phyloP scores from a whole-genome alignment of 176 grass and related monocot species.

The Leersia perrieri region DNA sequence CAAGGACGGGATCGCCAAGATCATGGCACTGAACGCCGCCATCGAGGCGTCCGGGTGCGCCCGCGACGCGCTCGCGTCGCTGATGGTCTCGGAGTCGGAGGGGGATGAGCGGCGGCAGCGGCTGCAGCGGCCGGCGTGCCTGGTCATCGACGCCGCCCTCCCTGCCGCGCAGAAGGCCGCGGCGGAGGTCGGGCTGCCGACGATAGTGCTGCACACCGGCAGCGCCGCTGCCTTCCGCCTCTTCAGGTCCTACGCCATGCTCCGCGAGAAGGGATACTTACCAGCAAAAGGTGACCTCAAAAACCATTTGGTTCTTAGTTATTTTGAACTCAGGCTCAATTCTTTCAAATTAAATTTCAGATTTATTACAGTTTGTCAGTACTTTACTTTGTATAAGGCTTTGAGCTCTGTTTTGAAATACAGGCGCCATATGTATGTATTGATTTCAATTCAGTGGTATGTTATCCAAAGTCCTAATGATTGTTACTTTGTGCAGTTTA shows the following conservation, averaged over 20 bases:
- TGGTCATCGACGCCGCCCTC: conserved; percentile 19
- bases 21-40: conserved; percentile 24
- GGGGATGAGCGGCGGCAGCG: too few relatives aligned
- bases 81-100: background rate
- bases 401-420: background rate
- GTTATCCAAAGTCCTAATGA: too few relatives aligned
- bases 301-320: background rate
- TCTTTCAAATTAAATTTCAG: background rate
- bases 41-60: conserved; percentile 11
- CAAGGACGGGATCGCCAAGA: background rate
- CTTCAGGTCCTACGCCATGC: conserved; percentile 27
- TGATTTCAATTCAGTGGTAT: too few relatives aligned
- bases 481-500: too few relatives aligned
- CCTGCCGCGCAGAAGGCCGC: background rate
- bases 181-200: background rate
- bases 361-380: background rate
- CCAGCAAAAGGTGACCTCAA: conserved; percentile 2
- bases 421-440: background rate
- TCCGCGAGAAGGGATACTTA: conserved; percentile 31
- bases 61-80: conserved; percentile 12
- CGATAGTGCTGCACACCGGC: conserved; percentile 27
- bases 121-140: background rate
- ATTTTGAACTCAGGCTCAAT: too few relatives aligned
- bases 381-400: background rate
- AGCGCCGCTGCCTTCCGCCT: background rate